Percentiles rank a stretch among this genome's conserved stretches.
These are phyloP conservation scores for Lyophyllum atratum DNA, from an alignment of 768 basidiomycete species.

Conservation along the genomic window DNA sequence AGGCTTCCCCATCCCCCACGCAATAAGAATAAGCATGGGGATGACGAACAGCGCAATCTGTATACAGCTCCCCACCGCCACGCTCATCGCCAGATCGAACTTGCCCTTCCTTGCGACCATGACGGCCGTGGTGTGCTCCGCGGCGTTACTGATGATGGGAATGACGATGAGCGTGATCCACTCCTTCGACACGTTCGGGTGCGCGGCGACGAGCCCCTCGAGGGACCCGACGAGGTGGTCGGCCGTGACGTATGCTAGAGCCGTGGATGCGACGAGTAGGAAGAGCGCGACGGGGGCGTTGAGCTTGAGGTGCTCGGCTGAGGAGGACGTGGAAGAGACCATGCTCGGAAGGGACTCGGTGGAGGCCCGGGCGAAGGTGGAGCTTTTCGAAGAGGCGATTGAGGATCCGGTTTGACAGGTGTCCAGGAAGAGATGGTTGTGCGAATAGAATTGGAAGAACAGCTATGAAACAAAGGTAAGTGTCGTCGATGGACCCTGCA, in stretches of 20 bases:
- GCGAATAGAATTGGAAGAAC: constrained; percentile 57
- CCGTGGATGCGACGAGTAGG: constrained; percentile 33
- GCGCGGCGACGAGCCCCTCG: constrained; percentile 38
- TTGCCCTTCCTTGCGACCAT: constrained; percentile 43
- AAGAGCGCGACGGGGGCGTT: constrained; percentile 36
- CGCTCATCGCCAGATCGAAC: constrained; percentile 44
- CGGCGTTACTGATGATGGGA: constrained; percentile 42
- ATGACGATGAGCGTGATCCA: constrained; percentile 48
- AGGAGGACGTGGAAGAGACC: constrained; percentile 9
- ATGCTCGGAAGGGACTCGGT: constrained; percentile 26
- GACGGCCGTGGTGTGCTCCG: constrained; percentile 43
- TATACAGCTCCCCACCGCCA: constrained; percentile 44
- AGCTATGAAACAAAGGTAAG: constrained; percentile 32
- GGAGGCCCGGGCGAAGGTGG: constrained; percentile 17
- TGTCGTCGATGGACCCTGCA: neutral
- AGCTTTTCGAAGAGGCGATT: constrained; percentile 16
- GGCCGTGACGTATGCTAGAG: constrained; percentile 42
- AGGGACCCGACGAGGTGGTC: constrained; percentile 42
- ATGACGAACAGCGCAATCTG: constrained; percentile 46
- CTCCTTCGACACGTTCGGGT: constrained; percentile 42
- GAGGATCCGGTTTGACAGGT: constrained; percentile 27
- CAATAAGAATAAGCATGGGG: constrained; percentile 37
- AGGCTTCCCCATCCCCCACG: constrained; percentile 42
- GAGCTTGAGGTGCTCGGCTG: constrained; percentile 31
- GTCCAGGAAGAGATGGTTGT: constrained; percentile 45